Percentiles rank a stretch among this genome's conserved stretches.
These are phyloP conservation scores for Mortierella claussenii DNA, from an alignment of 192 early-diverging fungal genomes.

Conservation along the genomic window DNA sequence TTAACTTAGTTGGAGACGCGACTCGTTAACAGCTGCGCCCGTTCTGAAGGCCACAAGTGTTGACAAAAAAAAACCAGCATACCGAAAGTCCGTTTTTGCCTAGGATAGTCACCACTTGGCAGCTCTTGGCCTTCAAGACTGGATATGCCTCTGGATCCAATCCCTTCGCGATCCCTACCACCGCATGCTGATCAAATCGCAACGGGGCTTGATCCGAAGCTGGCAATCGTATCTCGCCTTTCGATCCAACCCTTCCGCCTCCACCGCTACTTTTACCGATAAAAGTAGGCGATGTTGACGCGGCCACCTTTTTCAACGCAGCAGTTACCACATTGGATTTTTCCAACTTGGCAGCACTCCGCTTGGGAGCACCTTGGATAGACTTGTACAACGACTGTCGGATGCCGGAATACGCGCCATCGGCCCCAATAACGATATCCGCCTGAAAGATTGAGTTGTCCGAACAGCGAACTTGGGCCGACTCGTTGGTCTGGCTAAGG, in stretches of 20 bases:
- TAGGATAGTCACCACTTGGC: constrained; percentile 21
- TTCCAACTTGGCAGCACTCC: no score
- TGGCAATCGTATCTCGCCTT: constrained; percentile 2
- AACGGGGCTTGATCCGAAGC: constrained; percentile 21
- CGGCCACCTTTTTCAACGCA: not conserved
- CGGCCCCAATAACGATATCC: constrained; percentile 51
- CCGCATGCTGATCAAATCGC: constrained; percentile 38
- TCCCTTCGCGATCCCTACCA: constrained; percentile 13
- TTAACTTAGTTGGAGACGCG: no score
- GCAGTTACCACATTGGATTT: not conserved
- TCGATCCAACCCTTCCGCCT: not conserved
- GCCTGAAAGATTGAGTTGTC: constrained; percentile 33
- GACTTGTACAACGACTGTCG: constrained; percentile 26
- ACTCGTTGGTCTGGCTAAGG: constrained; percentile 13
- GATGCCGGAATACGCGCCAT: constrained; percentile 41
- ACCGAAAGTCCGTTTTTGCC: constrained; percentile 26
- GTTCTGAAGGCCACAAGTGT: no score
- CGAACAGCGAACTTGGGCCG: constrained; percentile 22
- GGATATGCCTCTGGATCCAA: constrained; percentile 31
- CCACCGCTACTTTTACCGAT: not conserved
- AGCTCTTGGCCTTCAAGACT: constrained; percentile 23
- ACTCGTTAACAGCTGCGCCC: no score
- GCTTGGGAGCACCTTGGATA: not conserved
- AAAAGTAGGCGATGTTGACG: no score
- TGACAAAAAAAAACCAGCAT: not conserved